Base-by-base conservation (phyloP, 2,329 filamentous ascomycete species). In the Plectosphaerella sp. region DNA sequence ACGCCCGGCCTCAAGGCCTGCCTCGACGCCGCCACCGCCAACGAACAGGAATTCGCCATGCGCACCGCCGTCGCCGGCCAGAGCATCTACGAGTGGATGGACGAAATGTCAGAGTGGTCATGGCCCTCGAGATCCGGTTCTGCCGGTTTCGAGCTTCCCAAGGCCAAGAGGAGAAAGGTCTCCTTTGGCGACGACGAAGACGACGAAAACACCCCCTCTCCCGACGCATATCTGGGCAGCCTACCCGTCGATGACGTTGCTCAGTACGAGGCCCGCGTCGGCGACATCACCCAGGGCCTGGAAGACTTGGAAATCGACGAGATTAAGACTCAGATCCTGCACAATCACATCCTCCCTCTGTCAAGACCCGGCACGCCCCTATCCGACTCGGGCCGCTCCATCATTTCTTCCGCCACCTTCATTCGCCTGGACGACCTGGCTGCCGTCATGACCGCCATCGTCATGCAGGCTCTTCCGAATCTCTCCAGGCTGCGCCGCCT, bases 391-490 rank as follows among this genome's bases (percentile, higher is more conserved):
- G 73, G 67, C 47, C 64, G 64, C 16, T 67, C 71, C 11, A 58
- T 67, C 61, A 69, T 65, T 63, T 74, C 72, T 60, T 72, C 63
- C 66, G 70, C 72, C 28, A 72, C 75, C 42, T 89, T 89, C 67
- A 82, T 80, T 56, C 85, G 81, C 55, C 83, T 97, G 76, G 91
- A 94, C 61, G 94, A 97, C 67, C 84, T 96, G 62, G 92, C 91
- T 9, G 90, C 93, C 22, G 80, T 97, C 46, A 82, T 97, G 52
- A 97, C 94, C 1, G 89, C 92, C 25, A 96, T 93, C 35, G 88
- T 96, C 16, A 72, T 99, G n/a, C 89, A 94, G 64, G 84, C 91
- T 4, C 77, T 99, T 18, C 94, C 94, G 1, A 86, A 88, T 54
- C 72, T 97, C 42, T 87, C 90, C 10, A 85, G 80, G 51, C 71